Base-by-base conservation (phyloP, 345 rosid genomes). In the Citrus glauca region DNA sequence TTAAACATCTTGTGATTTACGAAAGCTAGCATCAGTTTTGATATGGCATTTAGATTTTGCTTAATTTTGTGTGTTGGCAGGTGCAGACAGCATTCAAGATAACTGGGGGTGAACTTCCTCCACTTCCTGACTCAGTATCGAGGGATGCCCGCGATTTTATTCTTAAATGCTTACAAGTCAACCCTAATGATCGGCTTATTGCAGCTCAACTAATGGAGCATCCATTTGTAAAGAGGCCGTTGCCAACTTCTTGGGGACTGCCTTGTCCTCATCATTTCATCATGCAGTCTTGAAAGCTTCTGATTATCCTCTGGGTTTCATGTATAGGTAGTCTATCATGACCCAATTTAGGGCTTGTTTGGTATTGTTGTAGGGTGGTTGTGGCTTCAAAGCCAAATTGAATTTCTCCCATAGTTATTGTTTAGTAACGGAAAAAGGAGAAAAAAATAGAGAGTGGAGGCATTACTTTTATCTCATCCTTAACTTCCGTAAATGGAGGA, bases 191-290 rank as follows among this genome's bases (percentile, higher is more conserved):
- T 62, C 97, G 97, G 59, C 97, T 97, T 74, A 82, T 91, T 71
- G 95, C 98, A 32, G 89, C 84, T 57, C 82, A 82, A 76, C 90
- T 95, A 64, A 81, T 93, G 74, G 78, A 85, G 56, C 98, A 95
- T 87, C 84, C 93, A 69, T 95, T 93, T 86, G 87, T 91, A 53
- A 87, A 72, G 82, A 87, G 86, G 81, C 85, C 88, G 40, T 76
- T 82, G 42, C 66, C 85, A 30, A 65, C 86, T 9, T 73, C 72
- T 8, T 82, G 77, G 40, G 91, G 90, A 56, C 81, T 84, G 30
- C 85, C 91, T 10, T 88, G 89, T 70, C 84, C 95, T 75, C 73
- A 71, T 68, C 22, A 28, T 50, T 48, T 48, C 38, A 75, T 27
- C 16, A 13, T 27, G 35, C 30, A n/a, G 48, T 5, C 63, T 7